Base-by-base conservation (phyloP, 2,329 filamentous ascomycete species). In the Alternaria conjuncta region DNA sequence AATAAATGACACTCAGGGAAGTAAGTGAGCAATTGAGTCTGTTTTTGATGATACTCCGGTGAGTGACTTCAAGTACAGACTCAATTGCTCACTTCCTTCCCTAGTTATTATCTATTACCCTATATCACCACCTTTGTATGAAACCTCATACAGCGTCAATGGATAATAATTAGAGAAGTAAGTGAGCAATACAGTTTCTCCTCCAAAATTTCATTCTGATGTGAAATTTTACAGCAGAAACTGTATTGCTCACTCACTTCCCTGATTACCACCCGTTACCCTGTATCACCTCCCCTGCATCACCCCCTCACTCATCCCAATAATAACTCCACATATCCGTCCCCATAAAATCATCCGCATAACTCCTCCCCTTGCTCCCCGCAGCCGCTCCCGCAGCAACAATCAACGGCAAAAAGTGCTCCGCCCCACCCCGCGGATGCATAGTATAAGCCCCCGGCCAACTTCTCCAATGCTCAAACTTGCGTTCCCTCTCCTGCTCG, bases 381-480 rank as follows among this genome's bases (percentile, higher is more conserved):
- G 83, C 83, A 9, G 75, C 82, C 0, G 84, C 86, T 0, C 84
- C 86, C 4, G 86, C 85, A 68, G 84, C 86, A 30, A 89, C 87
- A 49, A 88, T 72, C 76, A 89, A 73, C 61, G 87, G 87, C 82
- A 89, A 76, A 58, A 89, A 88, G 67, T 89, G 87, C 76, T 89
- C 87, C 0, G 85, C 86, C 0, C 84, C 86, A 10, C 79, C 73
- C 2, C 77, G 76, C 3, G 87, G 87, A 71, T 89, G 87, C 82
- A 87, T 86, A 12, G 82, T 79, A 64, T 85, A 84, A 1, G 84
- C 82, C 30, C 81, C 73, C 0, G 84, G 83, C 66, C 87, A 80
- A 4, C 71, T 71, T 58, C 86, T 80, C 86, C 86, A 89, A 3
- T 68, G 73, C 10, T 72, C 70, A 36, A 89, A 78, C 46, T 76